Evolutionary conservation across 345 rosid species (phyloP).

Genomic region (Sisymbrium irio): DNA sequence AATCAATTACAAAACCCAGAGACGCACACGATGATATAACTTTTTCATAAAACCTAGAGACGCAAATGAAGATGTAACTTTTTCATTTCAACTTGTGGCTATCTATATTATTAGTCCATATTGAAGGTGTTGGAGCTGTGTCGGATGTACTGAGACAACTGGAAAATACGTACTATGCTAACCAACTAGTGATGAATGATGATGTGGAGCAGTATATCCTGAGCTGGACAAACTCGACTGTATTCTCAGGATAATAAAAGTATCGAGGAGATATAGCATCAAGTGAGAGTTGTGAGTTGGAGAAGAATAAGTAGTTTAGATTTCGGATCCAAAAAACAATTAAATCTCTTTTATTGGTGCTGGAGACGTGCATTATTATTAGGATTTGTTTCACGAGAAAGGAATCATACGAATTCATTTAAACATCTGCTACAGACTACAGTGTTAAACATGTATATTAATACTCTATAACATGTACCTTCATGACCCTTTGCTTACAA

Average conservation of each 20-base stretch:
- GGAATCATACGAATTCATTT: background rate
- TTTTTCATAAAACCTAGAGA: background rate
- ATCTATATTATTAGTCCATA: background rate
- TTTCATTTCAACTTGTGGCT: background rate
- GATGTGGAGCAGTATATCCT: background rate
- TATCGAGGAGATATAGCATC: background rate
- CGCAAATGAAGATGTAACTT: background rate
- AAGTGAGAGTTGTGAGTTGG: background rate
- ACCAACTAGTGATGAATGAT: background rate
- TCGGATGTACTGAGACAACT: background rate
- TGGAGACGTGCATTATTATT: background rate
- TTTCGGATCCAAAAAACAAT: too few species aligned
- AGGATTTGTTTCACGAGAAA: background rate
- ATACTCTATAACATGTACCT: background rate
- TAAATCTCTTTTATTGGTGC: background rate
- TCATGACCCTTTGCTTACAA: background rate
- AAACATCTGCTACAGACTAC: background rate
- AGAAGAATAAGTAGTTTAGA: too few species aligned
- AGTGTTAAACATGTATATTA: background rate
- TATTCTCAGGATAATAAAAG: background rate
- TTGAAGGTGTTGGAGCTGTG: background rate
- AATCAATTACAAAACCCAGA: background rate
- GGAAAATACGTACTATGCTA: background rate
- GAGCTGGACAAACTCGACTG: background rate
- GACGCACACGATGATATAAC: too few species aligned